These are phyloP conservation scores for Aspergillus felis DNA, from an alignment of 2,329 filamentous ascomycete species.

Conservation along the genomic window DNA sequence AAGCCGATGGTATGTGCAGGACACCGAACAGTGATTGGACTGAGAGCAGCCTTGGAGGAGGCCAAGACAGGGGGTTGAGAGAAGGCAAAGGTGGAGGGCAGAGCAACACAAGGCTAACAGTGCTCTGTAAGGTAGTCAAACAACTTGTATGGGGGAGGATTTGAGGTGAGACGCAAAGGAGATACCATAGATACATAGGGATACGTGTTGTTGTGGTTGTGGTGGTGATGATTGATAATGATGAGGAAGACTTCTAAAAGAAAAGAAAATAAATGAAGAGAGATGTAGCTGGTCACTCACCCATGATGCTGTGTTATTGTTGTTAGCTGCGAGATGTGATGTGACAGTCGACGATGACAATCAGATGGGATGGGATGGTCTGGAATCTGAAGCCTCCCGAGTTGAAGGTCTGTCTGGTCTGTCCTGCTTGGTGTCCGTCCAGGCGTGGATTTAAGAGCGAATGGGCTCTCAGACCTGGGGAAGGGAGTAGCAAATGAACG, in stretches of 20 bases:
- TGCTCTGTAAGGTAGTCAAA: background rate
- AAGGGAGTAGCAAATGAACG: background rate
- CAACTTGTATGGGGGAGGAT: background rate
- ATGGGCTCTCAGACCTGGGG: background rate
- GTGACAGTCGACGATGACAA: slow-evolving; percentile 6
- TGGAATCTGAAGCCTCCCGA: background rate
- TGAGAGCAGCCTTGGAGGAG: background rate
- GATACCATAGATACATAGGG: background rate
- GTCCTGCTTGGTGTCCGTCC: background rate
- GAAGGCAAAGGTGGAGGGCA: slow-evolving; percentile 1
- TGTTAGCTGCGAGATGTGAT: slow-evolving; percentile 2
- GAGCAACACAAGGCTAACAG: slow-evolving; percentile 5
- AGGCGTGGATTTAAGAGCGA: background rate
- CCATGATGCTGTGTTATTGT: slow-evolving; percentile 9
- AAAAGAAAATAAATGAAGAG: slow-evolving; percentile 3
- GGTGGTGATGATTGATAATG: slow-evolving; percentile 1
- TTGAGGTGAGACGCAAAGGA: background rate
- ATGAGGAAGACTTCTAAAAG: slow-evolving; percentile 11
- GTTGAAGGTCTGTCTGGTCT: background rate
- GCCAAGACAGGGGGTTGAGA: slow-evolving; percentile 7
- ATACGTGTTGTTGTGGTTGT: slow-evolving; percentile 2
- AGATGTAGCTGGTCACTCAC: slow-evolving; percentile 12
- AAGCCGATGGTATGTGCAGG: background rate
- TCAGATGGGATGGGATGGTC: slow-evolving; percentile 7
- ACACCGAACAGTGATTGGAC: background rate